These are phyloP conservation scores for Adansonia digitata DNA, from an alignment of 345 rosid genomes.

Conservation along the genomic window DNA sequence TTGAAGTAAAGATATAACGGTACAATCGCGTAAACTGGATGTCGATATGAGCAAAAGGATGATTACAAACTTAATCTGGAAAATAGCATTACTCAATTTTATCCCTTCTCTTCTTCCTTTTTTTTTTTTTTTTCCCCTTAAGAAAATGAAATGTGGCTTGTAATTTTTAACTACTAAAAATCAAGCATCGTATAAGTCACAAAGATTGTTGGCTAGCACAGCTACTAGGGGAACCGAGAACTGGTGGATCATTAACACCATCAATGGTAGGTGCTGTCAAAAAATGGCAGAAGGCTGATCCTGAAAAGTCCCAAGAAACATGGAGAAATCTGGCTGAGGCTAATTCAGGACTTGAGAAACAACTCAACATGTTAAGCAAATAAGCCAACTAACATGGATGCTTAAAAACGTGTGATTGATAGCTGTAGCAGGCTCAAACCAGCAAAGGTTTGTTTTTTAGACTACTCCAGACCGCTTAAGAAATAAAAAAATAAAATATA, in stretches of 20 bases:
- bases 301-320: slow-evolving; percentile 64
- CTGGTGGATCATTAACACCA: slow-evolving; percentile 95
- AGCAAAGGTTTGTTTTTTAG: slow-evolving; percentile 52
- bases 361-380: slow-evolving; percentile 53
- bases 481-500: background rate
- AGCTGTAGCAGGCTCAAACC: slow-evolving; percentile 60
- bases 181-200: slow-evolving; percentile 6
- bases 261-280: slow-evolving; percentile 99
- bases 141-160: background rate
- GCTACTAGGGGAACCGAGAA: slow-evolving; percentile 93
- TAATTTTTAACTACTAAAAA: background rate
- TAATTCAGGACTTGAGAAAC: slow-evolving; percentile 69
- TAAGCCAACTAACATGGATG: slow-evolving; percentile 67
- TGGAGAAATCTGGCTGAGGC: slow-evolving; percentile 77
- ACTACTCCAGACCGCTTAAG: background rate
- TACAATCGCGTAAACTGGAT: background rate
- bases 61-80: background rate
- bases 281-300: slow-evolving; percentile 90
- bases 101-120: background rate
- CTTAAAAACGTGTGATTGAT: slow-evolving; percentile 51
- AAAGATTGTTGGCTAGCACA: slow-evolving; percentile 28
- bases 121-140: background rate
- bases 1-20: background rate
- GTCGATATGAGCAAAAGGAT: background rate
- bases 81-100: background rate